Evolutionary conservation across 148 eudicot genomes (phyloP).

Genomic region (Vaccinium darrowii): DNA sequence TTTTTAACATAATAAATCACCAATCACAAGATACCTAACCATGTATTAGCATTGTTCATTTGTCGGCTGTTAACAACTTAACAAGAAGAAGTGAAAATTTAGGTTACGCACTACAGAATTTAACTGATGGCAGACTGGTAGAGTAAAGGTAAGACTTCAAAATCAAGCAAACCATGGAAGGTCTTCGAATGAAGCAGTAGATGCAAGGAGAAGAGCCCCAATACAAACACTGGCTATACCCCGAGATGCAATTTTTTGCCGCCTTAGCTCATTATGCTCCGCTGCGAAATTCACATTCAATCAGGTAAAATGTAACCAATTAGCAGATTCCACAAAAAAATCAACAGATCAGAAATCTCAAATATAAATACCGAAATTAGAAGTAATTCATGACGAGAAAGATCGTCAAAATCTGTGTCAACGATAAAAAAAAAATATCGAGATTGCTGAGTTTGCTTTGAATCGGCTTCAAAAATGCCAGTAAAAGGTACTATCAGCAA

Average conservation of each 20-base stretch:
- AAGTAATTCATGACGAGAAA: too few relatives aligned
- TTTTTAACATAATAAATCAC: background rate
- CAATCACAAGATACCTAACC: background rate
- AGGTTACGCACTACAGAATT: too few relatives aligned
- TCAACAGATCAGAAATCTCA: too few relatives aligned
- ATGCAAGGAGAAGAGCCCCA: slow-evolving; percentile 47
- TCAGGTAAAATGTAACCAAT: background rate
- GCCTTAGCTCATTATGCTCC: slow-evolving; percentile 25
- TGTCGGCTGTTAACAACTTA: background rate
- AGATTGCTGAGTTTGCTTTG: too few relatives aligned
- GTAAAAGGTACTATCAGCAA: too few relatives aligned
- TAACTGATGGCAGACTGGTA: background rate
- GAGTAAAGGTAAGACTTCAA: background rate
- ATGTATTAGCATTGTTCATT: background rate
- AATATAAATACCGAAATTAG: too few relatives aligned
- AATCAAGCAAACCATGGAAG: slow-evolving; percentile 38
- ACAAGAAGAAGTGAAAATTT: too few relatives aligned
- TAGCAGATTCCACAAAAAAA: background rate
- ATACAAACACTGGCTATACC: slow-evolving; percentile 34
- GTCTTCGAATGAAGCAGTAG: slow-evolving; percentile 50
- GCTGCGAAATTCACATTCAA: slow-evolving; percentile 21
- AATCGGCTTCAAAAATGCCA: too few relatives aligned
- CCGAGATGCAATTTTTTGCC: slow-evolving; percentile 50
- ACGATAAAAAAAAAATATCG: too few relatives aligned
- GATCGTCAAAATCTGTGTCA: too few relatives aligned